These are phyloP conservation scores for Acer yangbiense DNA, from an alignment of 345 rosid species.

Conservation along the genomic window DNA sequence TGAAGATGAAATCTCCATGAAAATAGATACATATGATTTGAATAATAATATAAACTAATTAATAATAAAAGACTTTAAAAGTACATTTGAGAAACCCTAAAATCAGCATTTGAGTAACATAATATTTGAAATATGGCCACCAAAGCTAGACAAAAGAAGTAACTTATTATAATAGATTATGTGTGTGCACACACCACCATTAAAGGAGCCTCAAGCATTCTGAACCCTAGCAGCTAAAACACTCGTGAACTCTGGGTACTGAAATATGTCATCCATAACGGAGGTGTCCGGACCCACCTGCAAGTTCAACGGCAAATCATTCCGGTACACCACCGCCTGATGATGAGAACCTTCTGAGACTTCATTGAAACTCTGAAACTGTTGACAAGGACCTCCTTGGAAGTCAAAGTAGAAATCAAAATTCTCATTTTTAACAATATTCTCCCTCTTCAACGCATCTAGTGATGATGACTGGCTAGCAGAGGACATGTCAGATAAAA, in stretches of 20 bases:
- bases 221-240: constrained; percentile 42
- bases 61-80: background rate
- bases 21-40: background rate
- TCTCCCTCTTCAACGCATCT: constrained; percentile 18
- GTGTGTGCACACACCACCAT: too few relatives aligned
- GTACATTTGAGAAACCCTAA: background rate
- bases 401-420: constrained; percentile 16
- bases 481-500: constrained; percentile 11
- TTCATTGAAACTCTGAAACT: constrained; percentile 28
- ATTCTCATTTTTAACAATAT: constrained; percentile 15
- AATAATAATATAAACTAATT: background rate
- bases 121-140: background rate
- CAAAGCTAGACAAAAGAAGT: background rate
- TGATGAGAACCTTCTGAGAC: constrained; percentile 14
- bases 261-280: constrained; percentile 38
- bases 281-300: constrained; percentile 32
- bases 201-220: constrained; percentile 25
- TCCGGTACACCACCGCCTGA: background rate
- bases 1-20: constrained; percentile 1
- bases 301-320: constrained; percentile 18
- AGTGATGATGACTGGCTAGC: background rate
- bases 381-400: constrained; percentile 9
- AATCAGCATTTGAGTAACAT: background rate
- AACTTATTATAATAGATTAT: background rate
- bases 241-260: constrained; percentile 37